phyloP scores from a whole-genome alignment of 139 green algal species.

The Chlamydomonas sp. region DNA sequence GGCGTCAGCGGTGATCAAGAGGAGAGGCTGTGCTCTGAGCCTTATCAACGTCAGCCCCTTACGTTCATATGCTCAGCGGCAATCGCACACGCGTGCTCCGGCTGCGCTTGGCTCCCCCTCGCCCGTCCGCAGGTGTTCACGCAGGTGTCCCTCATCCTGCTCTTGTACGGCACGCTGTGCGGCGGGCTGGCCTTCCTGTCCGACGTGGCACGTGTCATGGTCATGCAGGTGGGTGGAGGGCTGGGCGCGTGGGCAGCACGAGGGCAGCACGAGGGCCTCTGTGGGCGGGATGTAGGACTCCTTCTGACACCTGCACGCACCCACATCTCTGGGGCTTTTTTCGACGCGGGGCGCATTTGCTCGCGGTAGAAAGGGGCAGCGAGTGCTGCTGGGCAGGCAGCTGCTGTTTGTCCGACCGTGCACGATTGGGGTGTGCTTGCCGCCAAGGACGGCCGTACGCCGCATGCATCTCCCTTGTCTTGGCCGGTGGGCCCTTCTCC shows the following conservation, averaged over 20 bases:
- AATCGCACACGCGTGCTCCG: not conserved
- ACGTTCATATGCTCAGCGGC: not conserved
- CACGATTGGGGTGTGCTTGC: too few relatives aligned
- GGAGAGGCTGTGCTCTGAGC: not conserved
- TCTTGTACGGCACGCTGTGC: conserved; percentile 84
- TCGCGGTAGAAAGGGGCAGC: too few relatives aligned
- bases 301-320: too few relatives aligned
- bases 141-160: conserved; percentile 73
- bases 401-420: too few relatives aligned
- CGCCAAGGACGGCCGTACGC: too few relatives aligned
- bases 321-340: too few relatives aligned
- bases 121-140: conserved; percentile 63
- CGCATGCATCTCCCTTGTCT: not conserved
- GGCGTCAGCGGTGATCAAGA: too few relatives aligned
- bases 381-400: too few relatives aligned
- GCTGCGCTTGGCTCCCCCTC: not conserved
- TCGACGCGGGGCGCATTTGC: too few relatives aligned
- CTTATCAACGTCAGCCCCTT: not conserved
- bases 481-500: too few relatives aligned
- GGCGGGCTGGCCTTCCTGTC: conserved; percentile 82
- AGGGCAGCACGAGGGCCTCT: not conserved
- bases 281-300: not conserved
- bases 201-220: conserved; percentile 64
- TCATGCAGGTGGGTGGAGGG: conserved; percentile 26
- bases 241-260: not conserved